phyloP scores from a whole-genome alignment of 148 eudicot species.

The Talinum fruticosum region DNA sequence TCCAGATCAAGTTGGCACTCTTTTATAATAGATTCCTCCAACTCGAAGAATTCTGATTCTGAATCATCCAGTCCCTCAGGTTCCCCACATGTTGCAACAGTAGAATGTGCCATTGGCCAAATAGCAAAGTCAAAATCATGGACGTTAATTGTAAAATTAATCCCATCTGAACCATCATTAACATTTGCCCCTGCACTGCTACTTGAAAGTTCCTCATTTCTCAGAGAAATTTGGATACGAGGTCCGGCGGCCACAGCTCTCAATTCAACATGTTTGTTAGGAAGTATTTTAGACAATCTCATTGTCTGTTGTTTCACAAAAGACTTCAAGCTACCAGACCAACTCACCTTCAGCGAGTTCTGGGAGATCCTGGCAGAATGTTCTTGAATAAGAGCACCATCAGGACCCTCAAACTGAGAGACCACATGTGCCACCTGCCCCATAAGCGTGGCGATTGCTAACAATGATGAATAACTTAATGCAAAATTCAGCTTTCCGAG shows the following conservation, averaged over 20 bases:
- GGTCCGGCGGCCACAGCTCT: slow-evolving; percentile 69
- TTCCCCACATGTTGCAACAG: slow-evolving; percentile 30
- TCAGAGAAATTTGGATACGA: slow-evolving; percentile 42
- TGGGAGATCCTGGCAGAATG: slow-evolving; percentile 31
- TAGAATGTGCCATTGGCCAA: slow-evolving; percentile 51
- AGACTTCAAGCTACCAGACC: slow-evolving; percentile 32
- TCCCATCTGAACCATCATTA: slow-evolving; percentile 27
- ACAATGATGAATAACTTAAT: slow-evolving; percentile 44
- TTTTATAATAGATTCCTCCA: slow-evolving; percentile 34
- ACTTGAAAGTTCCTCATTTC: slow-evolving; percentile 34
- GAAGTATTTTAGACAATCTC: slow-evolving; percentile 47
- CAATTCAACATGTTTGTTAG: slow-evolving; percentile 52
- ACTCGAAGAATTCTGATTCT: slow-evolving; percentile 26
- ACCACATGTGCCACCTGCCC: slow-evolving; percentile 46
- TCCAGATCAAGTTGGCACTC: slow-evolving; percentile 25
- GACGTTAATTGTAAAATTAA: slow-evolving; percentile 43
- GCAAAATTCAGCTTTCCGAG: slow-evolving; percentile 63
- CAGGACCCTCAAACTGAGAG: slow-evolving; percentile 21
- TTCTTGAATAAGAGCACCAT: slow-evolving; percentile 16
- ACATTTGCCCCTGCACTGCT: slow-evolving; percentile 20
- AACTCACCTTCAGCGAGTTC: slow-evolving; percentile 13
- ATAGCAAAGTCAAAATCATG: slow-evolving; percentile 48
- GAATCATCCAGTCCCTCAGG: slow-evolving; percentile 29
- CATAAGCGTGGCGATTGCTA: slow-evolving; percentile 39
- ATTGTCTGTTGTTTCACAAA: slow-evolving; percentile 36